Evolutionary conservation across 768 basidiomycete genomes (phyloP).

Genomic region (Tulasnella sp.): DNA sequence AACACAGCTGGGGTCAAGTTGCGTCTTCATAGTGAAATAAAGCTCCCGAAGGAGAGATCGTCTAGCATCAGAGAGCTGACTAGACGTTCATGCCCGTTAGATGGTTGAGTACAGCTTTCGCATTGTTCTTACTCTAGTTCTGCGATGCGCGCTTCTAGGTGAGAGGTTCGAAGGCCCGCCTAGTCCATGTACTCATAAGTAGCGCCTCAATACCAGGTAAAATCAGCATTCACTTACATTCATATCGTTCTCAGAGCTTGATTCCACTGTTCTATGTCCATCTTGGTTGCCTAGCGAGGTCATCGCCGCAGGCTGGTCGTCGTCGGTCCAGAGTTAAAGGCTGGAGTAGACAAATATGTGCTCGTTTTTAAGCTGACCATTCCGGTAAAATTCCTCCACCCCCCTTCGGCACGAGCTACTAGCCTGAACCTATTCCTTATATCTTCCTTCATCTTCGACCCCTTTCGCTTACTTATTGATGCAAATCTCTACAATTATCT

Average conservation of each 20-base stretch:
- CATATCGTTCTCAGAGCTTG: not conserved
- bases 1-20: not conserved
- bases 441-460: no score
- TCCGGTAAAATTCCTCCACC: not conserved
- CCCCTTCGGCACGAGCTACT: not conserved
- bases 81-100: not conserved
- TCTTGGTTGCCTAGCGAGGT: not conserved
- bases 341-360: not conserved
- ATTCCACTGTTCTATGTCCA: not conserved
- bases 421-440: not conserved
- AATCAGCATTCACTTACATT: not conserved
- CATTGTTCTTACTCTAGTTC: not conserved
- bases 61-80: not conserved
- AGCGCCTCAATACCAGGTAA: not conserved
- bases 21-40: slow-evolving; percentile 8
- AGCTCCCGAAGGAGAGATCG: slow-evolving; percentile 8
- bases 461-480: slow-evolving; percentile 29
- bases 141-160: not conserved
- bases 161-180: not conserved
- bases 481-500: slow-evolving; percentile 36
- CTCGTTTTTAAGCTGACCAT: not conserved
- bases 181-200: not conserved
- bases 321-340: not conserved
- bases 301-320: not conserved
- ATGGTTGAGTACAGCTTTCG: not conserved